Percentiles rank a stretch among this genome's conserved stretches.
phyloP scores from a whole-genome alignment of 345 rosid genomes.

The Aegle marmelos region DNA sequence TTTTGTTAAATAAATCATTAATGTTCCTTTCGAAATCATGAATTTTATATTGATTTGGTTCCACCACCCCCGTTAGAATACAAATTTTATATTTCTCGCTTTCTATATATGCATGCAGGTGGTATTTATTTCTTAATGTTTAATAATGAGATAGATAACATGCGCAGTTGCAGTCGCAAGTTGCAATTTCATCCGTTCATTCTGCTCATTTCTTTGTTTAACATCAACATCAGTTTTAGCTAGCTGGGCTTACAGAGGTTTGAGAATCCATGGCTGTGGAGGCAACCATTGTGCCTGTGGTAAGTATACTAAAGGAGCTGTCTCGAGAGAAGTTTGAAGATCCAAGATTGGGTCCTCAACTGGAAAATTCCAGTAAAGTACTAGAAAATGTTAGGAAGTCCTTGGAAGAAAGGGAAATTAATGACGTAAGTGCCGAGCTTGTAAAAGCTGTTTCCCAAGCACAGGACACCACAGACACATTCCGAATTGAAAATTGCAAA shows the following conservation, averaged over 20 bases:
- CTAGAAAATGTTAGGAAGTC: background rate
- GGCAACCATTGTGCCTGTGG: background rate
- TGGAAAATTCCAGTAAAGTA: background rate
- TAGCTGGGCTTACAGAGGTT: background rate
- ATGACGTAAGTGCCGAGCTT: background rate
- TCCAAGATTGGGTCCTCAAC: no score
- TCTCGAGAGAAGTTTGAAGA: background rate
- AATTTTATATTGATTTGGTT: no score
- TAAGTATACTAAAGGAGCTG: background rate
- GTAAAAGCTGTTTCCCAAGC: background rate
- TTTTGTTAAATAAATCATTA: no score
- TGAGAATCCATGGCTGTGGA: constrained; percentile 8
- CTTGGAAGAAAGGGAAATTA: background rate
- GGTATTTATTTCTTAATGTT: no score
- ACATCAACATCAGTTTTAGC: background rate
- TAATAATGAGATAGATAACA: no score
- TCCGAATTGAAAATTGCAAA: background rate
- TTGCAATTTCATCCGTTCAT: background rate
- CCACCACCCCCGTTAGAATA: no score
- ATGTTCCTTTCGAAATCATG: no score
- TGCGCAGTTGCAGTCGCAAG: no score
- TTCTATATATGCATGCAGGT: no score
- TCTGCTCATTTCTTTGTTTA: background rate
- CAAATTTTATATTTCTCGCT: no score
- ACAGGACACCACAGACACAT: background rate